These are phyloP conservation scores for Stereum hirsutum DNA, from an alignment of 1,284 basidiomycete genomes.

Conservation along the genomic window DNA sequence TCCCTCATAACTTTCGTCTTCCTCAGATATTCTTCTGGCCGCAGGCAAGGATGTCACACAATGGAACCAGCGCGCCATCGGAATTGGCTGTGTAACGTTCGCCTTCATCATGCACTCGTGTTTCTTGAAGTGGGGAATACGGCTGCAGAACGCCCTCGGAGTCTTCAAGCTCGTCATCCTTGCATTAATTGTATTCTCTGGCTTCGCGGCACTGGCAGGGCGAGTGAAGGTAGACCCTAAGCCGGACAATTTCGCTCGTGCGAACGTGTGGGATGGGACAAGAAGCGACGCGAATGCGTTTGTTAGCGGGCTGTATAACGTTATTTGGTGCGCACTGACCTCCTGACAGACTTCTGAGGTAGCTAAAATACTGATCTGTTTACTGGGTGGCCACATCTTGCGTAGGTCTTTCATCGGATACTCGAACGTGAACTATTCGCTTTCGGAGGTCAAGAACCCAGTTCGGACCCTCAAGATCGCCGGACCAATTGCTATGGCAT, in stretches of 20 bases:
- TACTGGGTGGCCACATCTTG: no score
- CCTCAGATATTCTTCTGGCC: slow-evolving; percentile 14
- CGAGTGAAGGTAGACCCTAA: slow-evolving; percentile 7
- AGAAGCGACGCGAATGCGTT: slow-evolving; percentile 40
- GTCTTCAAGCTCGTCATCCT: slow-evolving; percentile 55
- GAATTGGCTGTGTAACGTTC: slow-evolving; percentile 47
- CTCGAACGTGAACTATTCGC: slow-evolving; percentile 61
- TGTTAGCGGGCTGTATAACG: slow-evolving; percentile 53
- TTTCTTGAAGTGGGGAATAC: slow-evolving; percentile 46
- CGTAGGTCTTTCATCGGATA: slow-evolving; percentile 62
- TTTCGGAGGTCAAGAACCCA: slow-evolving; percentile 60
- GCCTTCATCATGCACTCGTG: slow-evolving; percentile 50
- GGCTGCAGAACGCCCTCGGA: slow-evolving; percentile 60
- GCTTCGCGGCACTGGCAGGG: slow-evolving; percentile 7
- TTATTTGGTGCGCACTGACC: slow-evolving; percentile 42
- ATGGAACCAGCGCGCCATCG: slow-evolving; percentile 39
- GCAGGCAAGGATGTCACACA: slow-evolving; percentile 29
- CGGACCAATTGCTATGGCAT: slow-evolving; percentile 51
- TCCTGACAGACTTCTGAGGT: neutral
- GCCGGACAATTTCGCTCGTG: slow-evolving; percentile 44
- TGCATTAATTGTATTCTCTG: slow-evolving; percentile 41
- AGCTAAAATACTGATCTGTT: neutral
- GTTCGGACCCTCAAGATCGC: slow-evolving; percentile 58
- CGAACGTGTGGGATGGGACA: slow-evolving; percentile 48
- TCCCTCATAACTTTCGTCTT: neutral